phyloP scores from a whole-genome alignment of 1,284 basidiomycete species.

The Heliocybe sulcata region DNA sequence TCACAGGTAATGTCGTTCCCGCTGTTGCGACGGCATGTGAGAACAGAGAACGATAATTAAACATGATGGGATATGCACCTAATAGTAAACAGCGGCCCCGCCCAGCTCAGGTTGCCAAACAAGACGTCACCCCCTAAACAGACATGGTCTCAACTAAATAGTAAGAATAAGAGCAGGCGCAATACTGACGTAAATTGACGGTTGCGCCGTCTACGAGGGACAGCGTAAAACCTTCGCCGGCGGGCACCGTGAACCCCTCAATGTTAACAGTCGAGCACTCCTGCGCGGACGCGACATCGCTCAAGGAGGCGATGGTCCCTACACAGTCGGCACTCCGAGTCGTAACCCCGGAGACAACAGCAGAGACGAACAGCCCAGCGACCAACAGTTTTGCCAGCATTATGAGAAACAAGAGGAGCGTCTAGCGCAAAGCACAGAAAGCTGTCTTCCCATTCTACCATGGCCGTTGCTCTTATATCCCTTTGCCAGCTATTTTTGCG shows the following conservation, averaged over 20 bases:
- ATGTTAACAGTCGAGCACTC: conserved; percentile 40
- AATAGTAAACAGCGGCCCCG: conserved; percentile 24
- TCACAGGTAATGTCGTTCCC: conserved; percentile 20
- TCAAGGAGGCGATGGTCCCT: conserved; percentile 33
- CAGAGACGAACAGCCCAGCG: too few species aligned
- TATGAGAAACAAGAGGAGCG: neutral
- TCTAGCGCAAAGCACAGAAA: neutral
- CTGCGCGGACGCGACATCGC: conserved; percentile 34
- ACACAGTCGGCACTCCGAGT: conserved; percentile 18
- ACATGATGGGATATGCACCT: conserved; percentile 8
- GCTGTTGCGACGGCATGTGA: conserved; percentile 7
- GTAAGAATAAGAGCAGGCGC: neutral
- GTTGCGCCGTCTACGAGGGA: conserved; percentile 17
- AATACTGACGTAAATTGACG: conserved; percentile 30
- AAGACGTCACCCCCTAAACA: conserved; percentile 21
- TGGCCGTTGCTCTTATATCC: neutral
- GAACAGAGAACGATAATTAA: neutral
- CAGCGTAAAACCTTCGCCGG: conserved; percentile 24
- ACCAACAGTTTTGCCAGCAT: too few species aligned
- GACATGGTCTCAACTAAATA: neutral
- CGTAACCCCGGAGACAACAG: neutral
- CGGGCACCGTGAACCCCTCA: conserved; percentile 32
- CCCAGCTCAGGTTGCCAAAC: conserved; percentile 25
- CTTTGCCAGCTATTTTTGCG: neutral
- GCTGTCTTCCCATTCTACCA: neutral